Percentiles rank a stretch among this genome's conserved stretches.
phyloP scores from a whole-genome alignment of 345 rosid species.

The Corchorus olitorius region DNA sequence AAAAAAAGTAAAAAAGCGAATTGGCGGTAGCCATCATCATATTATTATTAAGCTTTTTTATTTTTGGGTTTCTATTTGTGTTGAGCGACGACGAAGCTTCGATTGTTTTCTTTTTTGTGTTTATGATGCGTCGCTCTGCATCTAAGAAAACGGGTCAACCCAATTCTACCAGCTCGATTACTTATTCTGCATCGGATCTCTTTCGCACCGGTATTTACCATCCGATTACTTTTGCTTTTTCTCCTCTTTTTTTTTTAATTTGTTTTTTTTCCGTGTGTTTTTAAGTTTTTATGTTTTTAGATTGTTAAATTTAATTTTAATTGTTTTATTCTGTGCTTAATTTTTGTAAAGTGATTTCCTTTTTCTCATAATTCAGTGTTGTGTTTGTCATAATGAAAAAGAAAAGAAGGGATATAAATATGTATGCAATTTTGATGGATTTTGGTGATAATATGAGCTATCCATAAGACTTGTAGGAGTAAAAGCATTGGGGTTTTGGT shows the following conservation, averaged over 20 bases:
- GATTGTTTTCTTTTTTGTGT: conserved; percentile 15
- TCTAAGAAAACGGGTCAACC: conserved; percentile 79
- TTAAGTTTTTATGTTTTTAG: neutral
- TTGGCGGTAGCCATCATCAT: neutral
- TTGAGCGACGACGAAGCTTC: conserved; percentile 5
- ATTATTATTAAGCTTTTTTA: too few relatives aligned
- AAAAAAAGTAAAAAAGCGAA: neutral
- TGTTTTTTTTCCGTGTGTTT: neutral
- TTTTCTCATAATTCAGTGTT: neutral
- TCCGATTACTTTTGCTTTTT: neutral
- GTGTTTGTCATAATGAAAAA: neutral
- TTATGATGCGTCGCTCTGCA: conserved; percentile 89
- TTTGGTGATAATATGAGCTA: neutral
- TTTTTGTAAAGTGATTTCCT: neutral
- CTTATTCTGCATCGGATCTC: conserved; percentile 79
- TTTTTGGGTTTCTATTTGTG: too few relatives aligned
- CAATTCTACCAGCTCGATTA: conserved; percentile 56
- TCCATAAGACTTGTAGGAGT: neutral
- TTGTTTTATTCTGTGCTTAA: neutral
- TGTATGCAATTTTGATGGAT: neutral
- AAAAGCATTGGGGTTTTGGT: neutral
- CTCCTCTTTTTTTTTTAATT: neutral
- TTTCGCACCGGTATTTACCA: conserved; percentile 74
- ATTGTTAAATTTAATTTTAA: neutral
- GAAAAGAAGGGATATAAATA: too few relatives aligned